Evolutionary conservation across 2,329 filamentous ascomycete genomes (phyloP), one percentile per base, ranked within the genome.

Genomic region (Fusarium paranaense): DNA sequence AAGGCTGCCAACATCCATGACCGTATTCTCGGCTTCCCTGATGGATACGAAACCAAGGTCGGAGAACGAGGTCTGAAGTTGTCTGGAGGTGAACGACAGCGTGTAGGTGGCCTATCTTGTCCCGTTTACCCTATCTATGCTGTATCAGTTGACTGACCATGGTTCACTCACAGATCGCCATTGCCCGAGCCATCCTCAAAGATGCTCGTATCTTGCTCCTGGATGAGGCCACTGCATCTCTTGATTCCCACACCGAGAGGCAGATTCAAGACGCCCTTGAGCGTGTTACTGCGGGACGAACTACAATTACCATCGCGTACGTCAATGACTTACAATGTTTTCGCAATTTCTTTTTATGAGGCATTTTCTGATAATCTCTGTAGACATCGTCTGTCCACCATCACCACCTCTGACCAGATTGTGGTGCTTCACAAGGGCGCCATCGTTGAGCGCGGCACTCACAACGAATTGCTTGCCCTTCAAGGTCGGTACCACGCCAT

Each of bases 181-280:
- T 91, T 66, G 89, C 89, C 0, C 88, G 92, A 16, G 91, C 92
- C 1, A 86, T 94, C 16, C 85, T 94, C 54, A 93, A 93, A 79
- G 90, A 91, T 58, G 90, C 92, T 0, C 91, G 90, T 61, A 90
- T 94, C 63, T 86, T 94, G 30, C 87, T 94, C 67, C 85, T 94
- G 0, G 92, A 94, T 74, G 92, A 94, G 80, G 90, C 92, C 0
- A 94, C 93, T 5, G 92, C 91, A 1, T 91, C 92, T 4, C 87
- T 94, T 25, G 89, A 93, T 62, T 89, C 90, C 0, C 87, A 89
- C 30, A 91, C 89, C 1, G 89, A 91, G 76, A 85, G 86, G 37
- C 85, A 87, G 63, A 91, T 91, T 40, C 89, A 91, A 76, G 84
- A 87, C 59, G 87, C 87, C 7, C 85, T 89, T 27, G 83, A 85